Conservation (phyloP, 495 filamentous ascomycete species). For the Talaromyces trachyspermus region DNA sequence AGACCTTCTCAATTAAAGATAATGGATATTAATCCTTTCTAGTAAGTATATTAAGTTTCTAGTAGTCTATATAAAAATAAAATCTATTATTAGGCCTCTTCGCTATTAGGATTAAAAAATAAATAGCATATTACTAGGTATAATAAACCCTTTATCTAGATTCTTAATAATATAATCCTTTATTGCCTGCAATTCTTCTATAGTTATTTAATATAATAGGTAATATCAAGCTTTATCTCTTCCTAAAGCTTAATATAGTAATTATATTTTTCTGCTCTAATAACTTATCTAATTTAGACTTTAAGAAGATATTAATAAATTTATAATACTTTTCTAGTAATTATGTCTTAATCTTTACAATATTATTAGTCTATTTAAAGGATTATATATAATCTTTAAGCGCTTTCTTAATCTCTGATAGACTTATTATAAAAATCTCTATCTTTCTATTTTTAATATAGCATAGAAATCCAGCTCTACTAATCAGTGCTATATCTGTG, state of each 20-base stretch:
- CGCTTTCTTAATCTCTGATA: not conserved
- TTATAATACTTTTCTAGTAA: not conserved
- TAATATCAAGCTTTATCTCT: not conserved
- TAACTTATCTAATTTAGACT: not conserved
- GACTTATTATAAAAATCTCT: slow-evolving; percentile 1
- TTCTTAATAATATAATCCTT: slow-evolving; percentile 6
- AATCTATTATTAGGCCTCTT: not conserved
- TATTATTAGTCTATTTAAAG: not conserved
- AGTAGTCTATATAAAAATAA: slow-evolving; percentile 6
- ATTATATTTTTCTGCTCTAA: not conserved
- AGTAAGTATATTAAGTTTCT: not conserved
- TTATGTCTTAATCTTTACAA: slow-evolving; percentile 1
- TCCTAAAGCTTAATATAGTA: slow-evolving; percentile 4
- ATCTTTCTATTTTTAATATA: too few species aligned
- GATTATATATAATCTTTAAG: slow-evolving; percentile 3
- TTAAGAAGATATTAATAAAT: slow-evolving; percentile 2
- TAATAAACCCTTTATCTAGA: slow-evolving; percentile 1
- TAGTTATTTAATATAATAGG: not conserved
- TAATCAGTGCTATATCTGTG: too few species aligned
- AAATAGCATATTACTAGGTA: not conserved
- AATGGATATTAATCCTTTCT: slow-evolving; percentile 1
- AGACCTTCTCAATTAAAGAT: not conserved
- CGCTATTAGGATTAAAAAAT: not conserved
- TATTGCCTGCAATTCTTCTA: not conserved
- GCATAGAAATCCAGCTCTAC: too few species aligned